phyloP scores from a whole-genome alignment of 2,329 filamentous ascomycete species.

The Apiospora pterosperma region DNA sequence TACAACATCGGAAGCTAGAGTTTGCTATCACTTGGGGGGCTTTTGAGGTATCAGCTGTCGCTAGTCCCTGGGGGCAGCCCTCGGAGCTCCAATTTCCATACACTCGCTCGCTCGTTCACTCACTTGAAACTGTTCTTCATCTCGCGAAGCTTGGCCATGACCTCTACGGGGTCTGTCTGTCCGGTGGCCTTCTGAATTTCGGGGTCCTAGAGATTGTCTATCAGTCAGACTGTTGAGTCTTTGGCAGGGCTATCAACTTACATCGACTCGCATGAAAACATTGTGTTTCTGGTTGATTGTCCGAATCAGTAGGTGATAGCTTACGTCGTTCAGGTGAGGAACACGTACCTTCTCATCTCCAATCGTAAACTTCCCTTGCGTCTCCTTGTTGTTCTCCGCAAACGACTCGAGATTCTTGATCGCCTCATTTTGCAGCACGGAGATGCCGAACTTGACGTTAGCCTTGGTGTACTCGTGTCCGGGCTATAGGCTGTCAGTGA shows the following conservation, averaged over 20 bases:
- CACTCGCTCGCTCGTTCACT: too few species aligned
- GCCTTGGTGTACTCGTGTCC: constrained; percentile 98
- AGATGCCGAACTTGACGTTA: constrained; percentile 84
- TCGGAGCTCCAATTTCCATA: neutral
- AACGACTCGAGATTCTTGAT: constrained; percentile 76
- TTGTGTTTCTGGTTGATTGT: constrained; percentile 68
- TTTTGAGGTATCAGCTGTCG: neutral
- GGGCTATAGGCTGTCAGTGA: constrained; percentile 48
- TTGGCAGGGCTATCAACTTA: constrained; percentile 39
- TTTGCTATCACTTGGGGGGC: constrained; percentile 8
- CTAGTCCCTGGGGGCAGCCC: neutral
- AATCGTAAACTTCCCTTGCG: constrained; percentile 94
- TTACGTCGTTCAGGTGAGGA: neutral
- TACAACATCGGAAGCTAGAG: constrained; percentile 4
- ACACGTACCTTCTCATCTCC: constrained; percentile 82
- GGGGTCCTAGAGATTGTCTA: constrained; percentile 57
- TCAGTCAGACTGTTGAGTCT: constrained; percentile 8
- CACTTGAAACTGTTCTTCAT: constrained; percentile 81
- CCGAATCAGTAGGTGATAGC: constrained; percentile 7
- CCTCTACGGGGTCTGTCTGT: constrained; percentile 73
- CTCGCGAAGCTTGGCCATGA: constrained; percentile 82
- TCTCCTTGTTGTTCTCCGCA: constrained; percentile 77
- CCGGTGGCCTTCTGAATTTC: constrained; percentile 81
- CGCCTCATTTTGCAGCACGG: constrained; percentile 70
- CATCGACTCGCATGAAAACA: constrained; percentile 88